Base-by-base conservation (phyloP, 306 rosid genomes). In the Abrus precatorius region DNA sequence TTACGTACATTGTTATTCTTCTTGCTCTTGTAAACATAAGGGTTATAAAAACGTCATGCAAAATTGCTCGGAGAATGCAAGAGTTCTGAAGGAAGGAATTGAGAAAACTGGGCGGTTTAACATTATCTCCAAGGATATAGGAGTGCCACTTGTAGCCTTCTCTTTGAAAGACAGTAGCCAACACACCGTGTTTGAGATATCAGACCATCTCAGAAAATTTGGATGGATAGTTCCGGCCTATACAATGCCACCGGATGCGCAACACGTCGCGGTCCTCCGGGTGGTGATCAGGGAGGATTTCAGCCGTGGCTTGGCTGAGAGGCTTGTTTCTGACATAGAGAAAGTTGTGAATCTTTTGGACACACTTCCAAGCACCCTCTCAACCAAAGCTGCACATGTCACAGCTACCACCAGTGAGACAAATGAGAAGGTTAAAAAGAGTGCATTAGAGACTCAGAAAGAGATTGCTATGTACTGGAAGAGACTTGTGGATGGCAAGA, bases 151-250 rank as follows among this genome's bases (percentile, higher is more conserved):
- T 10, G 93, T 94, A 13, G 93, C 97, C 40, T 90, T 92, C 76
- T 78, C 92, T n/a, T 72, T 94, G 54, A 92, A 90, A 85, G 97
- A 94, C 91, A 90, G 92, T 61, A 88, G 84, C 85, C 78, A 84
- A 5, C 87, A 92, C 90, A 85, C 95, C 0, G 99, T 95, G 43
- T 95, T 95, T 32, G 91, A 92, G 80, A 81, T 95, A 73, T 32
- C 99, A 1, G 97, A 93, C 60, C 76, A 77, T 45, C 78, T 93
- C 64, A 88, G 94, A 72, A 89, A 75, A 82, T 95, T 40, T 0
- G 91, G 97, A 44, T 95, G 97, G 97, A 93, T 91, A 12, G 97
- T 95, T 80, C 99, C 99, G 0, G 99, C 99, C 59, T 95, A 95
- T 65, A 86, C 94, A 8, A 93, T 95, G 97, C 97, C 99, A 0